These are phyloP conservation scores for Sporisorium exsertum DNA, from an alignment of 1,284 basidiomycete genomes.

Conservation along the genomic window DNA sequence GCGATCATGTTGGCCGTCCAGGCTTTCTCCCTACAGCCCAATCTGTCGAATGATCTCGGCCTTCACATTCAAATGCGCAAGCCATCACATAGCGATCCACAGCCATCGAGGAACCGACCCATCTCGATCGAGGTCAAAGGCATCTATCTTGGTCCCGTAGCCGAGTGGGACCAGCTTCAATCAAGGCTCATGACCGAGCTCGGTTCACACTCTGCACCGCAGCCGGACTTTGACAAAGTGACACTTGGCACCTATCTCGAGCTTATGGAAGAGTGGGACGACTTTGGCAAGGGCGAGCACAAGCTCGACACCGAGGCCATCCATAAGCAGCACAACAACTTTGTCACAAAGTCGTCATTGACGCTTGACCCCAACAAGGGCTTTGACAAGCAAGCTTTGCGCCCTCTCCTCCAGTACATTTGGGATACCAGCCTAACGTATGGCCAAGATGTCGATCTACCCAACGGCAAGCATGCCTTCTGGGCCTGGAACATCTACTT, in stretches of 20 bases:
- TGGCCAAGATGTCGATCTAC: conserved; percentile 24
- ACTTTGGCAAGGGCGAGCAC: conserved; percentile 54
- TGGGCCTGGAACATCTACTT: conserved; percentile 65
- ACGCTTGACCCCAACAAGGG: conserved; percentile 36
- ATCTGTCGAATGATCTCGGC: conserved; percentile 46
- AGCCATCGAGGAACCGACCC: conserved; percentile 16
- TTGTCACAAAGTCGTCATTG: conserved; percentile 57
- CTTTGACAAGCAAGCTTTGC: conserved; percentile 20
- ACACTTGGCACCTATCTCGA: conserved; percentile 38
- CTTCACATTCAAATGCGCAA: conserved; percentile 55
- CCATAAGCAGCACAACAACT: conserved; percentile 60
- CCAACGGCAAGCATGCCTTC: conserved; percentile 23
- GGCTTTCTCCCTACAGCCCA: conserved; percentile 27
- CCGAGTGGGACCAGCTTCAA: conserved; percentile 18
- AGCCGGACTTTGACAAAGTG: conserved; percentile 19
- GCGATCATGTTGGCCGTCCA: conserved; percentile 52
- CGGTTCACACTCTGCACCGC: conserved; percentile 27
- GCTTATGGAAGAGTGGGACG: conserved; percentile 62
- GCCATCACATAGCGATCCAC: conserved; percentile 24
- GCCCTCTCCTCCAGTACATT: conserved; percentile 34
- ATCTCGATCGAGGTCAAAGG: conserved; percentile 52
- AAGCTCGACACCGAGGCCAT: conserved; percentile 61
- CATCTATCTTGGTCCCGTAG: conserved; percentile 37
- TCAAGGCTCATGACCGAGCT: conserved; percentile 30
- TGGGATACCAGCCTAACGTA: conserved; percentile 41